Conservation (phyloP, 2,329 filamentous ascomycete genomes). For the Diaporthe humulicola region DNA sequence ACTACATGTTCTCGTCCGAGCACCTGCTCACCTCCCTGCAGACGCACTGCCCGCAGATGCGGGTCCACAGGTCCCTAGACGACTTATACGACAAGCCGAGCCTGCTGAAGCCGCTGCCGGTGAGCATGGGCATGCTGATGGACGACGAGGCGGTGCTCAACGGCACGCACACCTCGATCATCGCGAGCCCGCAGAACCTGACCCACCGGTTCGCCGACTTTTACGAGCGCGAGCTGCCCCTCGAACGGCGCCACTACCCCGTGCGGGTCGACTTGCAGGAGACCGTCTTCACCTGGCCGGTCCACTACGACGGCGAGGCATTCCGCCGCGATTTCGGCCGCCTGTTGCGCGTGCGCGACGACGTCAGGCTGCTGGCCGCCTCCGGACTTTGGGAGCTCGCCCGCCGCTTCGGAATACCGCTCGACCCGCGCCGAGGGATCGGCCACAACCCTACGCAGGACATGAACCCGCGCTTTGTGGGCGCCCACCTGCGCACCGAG, state of each 20-base stretch:
- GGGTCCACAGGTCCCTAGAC: constrained; percentile 50
- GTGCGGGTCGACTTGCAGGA: constrained; percentile 50
- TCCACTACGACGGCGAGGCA: constrained; percentile 44
- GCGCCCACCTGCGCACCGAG: constrained; percentile 53
- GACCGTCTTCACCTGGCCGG: constrained; percentile 49
- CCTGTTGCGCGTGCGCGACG: constrained; percentile 52
- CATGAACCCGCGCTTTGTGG: constrained; percentile 46
- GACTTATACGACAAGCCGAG: constrained; percentile 51
- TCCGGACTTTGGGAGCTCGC: constrained; percentile 51
- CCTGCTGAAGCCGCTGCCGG: constrained; percentile 43
- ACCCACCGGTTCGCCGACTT: constrained; percentile 44
- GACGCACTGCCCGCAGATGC: constrained; percentile 53
- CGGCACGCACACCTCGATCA: constrained; percentile 42
- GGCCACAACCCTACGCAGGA: constrained; percentile 36
- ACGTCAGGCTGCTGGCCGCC: constrained; percentile 51
- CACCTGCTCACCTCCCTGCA: constrained; percentile 49
- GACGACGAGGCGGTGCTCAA: constrained; percentile 40
- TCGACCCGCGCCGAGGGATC: constrained; percentile 46
- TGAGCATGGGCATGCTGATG: constrained; percentile 45
- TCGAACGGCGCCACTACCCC: constrained; percentile 47
- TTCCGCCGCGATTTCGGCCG: constrained; percentile 54
- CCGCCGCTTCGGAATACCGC: constrained; percentile 43
- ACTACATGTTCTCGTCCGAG: constrained; percentile 52
- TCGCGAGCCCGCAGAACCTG: constrained; percentile 43
- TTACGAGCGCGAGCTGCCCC: constrained; percentile 47